Base-by-base conservation (phyloP, 805 yeast genomes). In the Teunomyces aglyptinius region DNA sequence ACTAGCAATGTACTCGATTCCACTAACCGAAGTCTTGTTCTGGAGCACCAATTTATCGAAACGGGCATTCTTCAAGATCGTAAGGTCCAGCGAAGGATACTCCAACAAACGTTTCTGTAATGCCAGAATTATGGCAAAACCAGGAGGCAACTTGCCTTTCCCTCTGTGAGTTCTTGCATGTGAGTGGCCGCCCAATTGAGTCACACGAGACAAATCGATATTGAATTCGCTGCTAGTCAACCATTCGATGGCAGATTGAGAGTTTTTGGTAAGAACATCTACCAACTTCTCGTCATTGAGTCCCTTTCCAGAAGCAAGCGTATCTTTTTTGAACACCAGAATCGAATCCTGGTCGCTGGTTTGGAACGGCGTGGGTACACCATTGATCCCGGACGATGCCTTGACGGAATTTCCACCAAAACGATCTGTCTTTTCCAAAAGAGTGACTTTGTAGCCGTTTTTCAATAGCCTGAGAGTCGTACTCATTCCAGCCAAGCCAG, bases 301-400 rank as follows among this genome's bases (percentile, higher is more conserved):
- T 0, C 66, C 63, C 41, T 63, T 64, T 4, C 75, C 76, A 11
- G 73, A 67, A 15, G 45, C 49, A 7, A 63, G 20, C 2, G 75
- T 64, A 50, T 71, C 76, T 3, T 50, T 16, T 4, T 45, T 44
- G 42, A 71, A 71, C 5, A 36, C 13, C 4, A 55, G 60, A 3
- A 56, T 51, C 5, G 68, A 54, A 46, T 71, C 75, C 11, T 35
- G 28, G 6, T 53, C 55, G 2, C 41, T 33, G 4, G 33, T 33
- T 43, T 70, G 73, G 40, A 43, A 63, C 16, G 45, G 46, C 0
- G 75, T 68, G 3, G 66, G 66, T 0, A 54, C 71, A 1, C 74
- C 76, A 58, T 80, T 81, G 45, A 81, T 81, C 18, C 86, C 86
- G 19, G 82, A 76, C 3, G 83, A 78, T 0, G 86, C 86, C 60